Conservation (phyloP, 768 basidiomycete species). For the Russula compacta region DNA sequence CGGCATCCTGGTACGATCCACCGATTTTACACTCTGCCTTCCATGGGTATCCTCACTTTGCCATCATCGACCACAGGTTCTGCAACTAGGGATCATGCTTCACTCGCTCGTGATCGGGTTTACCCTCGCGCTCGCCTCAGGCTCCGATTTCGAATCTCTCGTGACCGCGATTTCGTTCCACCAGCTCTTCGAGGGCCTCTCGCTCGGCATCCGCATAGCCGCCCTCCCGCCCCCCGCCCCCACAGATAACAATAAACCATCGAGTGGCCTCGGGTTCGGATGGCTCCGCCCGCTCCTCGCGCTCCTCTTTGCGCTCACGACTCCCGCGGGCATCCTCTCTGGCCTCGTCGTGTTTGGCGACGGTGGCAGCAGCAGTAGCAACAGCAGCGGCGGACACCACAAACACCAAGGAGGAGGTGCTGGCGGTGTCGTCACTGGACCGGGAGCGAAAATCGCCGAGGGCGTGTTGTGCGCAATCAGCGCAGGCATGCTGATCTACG, state of each 20-base stretch:
- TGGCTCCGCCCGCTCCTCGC: conserved; percentile 45
- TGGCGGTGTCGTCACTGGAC: conserved; percentile 27
- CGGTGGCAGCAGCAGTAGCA: not conserved
- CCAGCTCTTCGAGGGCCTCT: conserved; percentile 78
- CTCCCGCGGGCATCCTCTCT: conserved; percentile 56
- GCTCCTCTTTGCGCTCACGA: conserved; percentile 62
- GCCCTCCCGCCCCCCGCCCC: conserved; percentile 39
- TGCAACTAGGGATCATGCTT: conserved; percentile 83
- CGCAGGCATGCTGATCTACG: conserved; percentile 78
- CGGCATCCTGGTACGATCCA: conserved; percentile 52
- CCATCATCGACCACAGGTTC: conserved; percentile 36
- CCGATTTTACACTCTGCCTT: conserved; percentile 4
- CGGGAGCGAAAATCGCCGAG: conserved; percentile 46
- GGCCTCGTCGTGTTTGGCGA: conserved; percentile 43
- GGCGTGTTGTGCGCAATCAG: conserved; percentile 77
- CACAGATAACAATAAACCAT: conserved; percentile 10
- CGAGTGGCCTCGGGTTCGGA: conserved; percentile 9
- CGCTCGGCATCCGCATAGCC: conserved; percentile 73
- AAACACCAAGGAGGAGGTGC: too few species aligned
- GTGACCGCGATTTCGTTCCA: conserved; percentile 72
- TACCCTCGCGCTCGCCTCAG: conserved; percentile 61
- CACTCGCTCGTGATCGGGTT: conserved; percentile 75
- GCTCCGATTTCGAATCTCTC: conserved; percentile 64
- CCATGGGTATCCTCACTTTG: not conserved
- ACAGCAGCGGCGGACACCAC: not conserved